Conservation (phyloP, 345 rosid species). For the Melaleuca quinquenervia region DNA sequence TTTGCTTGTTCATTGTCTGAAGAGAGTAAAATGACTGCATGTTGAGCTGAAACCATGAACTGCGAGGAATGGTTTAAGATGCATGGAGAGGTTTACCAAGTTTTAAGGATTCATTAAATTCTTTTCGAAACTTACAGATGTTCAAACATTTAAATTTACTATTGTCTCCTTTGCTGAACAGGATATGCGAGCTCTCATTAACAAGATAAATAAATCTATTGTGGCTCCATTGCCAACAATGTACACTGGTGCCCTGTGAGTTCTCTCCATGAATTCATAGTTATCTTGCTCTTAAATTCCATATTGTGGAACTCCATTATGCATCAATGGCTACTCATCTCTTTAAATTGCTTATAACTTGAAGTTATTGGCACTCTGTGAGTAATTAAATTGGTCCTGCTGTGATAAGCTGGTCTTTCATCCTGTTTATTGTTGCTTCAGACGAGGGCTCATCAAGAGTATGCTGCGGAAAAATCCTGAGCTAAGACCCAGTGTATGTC, state of each 20-base stretch:
- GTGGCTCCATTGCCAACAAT: slow-evolving; percentile 88
- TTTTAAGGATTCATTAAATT: not conserved
- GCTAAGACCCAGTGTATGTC: slow-evolving; percentile 80
- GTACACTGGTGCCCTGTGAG: slow-evolving; percentile 87
- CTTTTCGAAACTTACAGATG: not conserved
- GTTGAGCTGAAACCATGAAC: not conserved
- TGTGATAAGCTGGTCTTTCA: not conserved
- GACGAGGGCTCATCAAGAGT: slow-evolving; percentile 89
- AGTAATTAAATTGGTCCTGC: not conserved
- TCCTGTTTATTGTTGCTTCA: slow-evolving; percentile 18
- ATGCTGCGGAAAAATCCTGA: slow-evolving; percentile 97
- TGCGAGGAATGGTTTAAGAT: not conserved
- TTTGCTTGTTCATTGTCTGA: not conserved
- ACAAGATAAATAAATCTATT: slow-evolving; percentile 79
- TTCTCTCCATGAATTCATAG: not conserved
- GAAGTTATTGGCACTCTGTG: not conserved
- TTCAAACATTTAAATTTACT: not conserved
- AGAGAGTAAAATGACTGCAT: not conserved
- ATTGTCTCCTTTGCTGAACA: slow-evolving; percentile 9
- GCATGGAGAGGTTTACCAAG: not conserved
- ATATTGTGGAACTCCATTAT: not conserved
- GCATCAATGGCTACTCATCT: not conserved
- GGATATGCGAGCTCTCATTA: slow-evolving; percentile 91
- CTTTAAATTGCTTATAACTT: not conserved
- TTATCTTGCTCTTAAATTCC: not conserved